Percentiles rank a stretch among this genome's conserved stretches.
Evolutionary conservation across 441 rosid genomes (phyloP).

Genomic region (Syzygium malaccense): DNA sequence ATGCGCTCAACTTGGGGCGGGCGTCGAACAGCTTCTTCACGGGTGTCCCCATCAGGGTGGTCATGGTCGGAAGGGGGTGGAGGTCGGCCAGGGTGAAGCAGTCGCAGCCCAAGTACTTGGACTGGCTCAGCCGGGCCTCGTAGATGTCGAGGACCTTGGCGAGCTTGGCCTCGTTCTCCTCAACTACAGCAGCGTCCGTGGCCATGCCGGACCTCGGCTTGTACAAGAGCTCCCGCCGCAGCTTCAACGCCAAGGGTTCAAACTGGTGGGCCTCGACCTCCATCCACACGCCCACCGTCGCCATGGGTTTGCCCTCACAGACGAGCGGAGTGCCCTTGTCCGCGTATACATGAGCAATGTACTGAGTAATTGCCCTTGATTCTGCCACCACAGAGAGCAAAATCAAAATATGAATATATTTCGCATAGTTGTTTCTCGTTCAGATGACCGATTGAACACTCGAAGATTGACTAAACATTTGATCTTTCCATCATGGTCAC

Average conservation of each 20-base stretch:
- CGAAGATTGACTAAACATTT: neutral
- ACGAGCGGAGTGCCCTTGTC: conserved; percentile 6
- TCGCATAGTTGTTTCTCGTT: neutral
- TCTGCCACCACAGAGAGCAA: neutral
- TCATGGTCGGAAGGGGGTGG: neutral
- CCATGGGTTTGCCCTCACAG: neutral
- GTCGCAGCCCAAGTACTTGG: neutral
- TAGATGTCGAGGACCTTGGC: neutral
- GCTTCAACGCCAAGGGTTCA: neutral
- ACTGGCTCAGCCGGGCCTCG: neutral
- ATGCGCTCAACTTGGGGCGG: neutral
- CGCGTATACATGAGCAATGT: neutral
- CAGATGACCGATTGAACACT: neutral
- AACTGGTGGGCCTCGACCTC: neutral
- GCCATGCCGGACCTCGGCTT: neutral
- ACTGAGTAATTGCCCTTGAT: neutral
- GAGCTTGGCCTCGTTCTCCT: neutral
- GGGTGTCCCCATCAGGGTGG: neutral
- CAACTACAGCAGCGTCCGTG: neutral
- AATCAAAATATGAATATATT: neutral
- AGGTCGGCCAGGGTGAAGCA: neutral
- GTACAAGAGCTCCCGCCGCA: neutral
- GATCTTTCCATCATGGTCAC: neutral
- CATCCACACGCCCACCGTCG: neutral
- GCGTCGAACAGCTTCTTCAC: neutral